Percentiles rank a stretch among this genome's conserved stretches.
Conservation (phyloP, 1,139 yeast species). For the Barnettozyma hawaiiensis region DNA sequence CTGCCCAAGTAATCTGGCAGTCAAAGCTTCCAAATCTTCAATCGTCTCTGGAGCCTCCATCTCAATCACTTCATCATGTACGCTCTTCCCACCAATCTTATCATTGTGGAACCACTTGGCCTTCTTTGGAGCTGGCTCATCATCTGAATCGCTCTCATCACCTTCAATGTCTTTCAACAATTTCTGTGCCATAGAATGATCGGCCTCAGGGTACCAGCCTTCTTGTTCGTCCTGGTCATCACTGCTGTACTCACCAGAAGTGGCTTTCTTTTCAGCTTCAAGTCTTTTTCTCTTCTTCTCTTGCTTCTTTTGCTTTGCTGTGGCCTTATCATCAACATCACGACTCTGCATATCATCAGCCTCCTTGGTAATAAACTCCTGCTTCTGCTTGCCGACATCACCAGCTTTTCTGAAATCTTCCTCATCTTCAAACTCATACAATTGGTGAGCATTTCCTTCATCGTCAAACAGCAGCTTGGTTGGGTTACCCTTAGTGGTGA, state of each 20-base stretch:
- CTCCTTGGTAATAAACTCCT: conserved; percentile 62
- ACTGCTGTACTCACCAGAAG: conserved; percentile 31
- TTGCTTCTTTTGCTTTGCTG: conserved; percentile 76
- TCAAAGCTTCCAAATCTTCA: conserved; percentile 90
- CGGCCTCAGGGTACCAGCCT: conserved; percentile 14
- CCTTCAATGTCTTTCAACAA: conserved; percentile 18
- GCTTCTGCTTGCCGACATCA: conserved; percentile 63
- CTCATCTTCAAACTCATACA: conserved; percentile 87
- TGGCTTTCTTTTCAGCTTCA: conserved; percentile 65
- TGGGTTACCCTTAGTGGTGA: conserved; percentile 61
- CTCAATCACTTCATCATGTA: conserved; percentile 47
- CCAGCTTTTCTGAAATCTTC: conserved; percentile 80
- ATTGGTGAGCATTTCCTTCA: conserved; percentile 85
- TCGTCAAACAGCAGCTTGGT: conserved; percentile 86
- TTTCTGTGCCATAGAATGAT: conserved; percentile 19
- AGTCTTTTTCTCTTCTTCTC: conserved; percentile 89
- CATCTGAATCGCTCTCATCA: conserved; percentile 37
- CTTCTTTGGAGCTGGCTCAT: conserved; percentile 47
- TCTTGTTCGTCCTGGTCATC: conserved; percentile 33
- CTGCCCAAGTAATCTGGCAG: conserved; percentile 47
- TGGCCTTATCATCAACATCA: conserved; percentile 71
- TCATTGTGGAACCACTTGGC: conserved; percentile 56
- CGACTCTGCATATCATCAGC: conserved; percentile 59
- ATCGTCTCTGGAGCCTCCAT: conserved; percentile 83
- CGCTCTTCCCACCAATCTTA: conserved; percentile 30